These are phyloP conservation scores for Rhynchosporium agropyri DNA, from an alignment of 2,329 filamentous ascomycete genomes.

Conservation along the genomic window DNA sequence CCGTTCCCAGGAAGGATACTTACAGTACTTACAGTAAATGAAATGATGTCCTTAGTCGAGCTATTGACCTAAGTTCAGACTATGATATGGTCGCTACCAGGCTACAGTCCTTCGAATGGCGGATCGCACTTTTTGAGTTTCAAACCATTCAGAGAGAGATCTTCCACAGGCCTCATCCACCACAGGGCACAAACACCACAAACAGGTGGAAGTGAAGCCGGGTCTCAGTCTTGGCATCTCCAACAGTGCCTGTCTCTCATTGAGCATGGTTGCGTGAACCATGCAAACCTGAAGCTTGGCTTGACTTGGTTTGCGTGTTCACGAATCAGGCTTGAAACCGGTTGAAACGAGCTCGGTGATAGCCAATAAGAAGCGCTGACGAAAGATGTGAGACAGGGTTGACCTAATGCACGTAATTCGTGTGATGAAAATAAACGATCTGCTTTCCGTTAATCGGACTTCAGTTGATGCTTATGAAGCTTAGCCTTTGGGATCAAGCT, in stretches of 20 bases:
- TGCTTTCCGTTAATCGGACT: no score
- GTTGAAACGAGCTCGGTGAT: slow-evolving; percentile 9
- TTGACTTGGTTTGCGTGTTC: slow-evolving; percentile 9
- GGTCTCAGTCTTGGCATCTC: slow-evolving; percentile 15
- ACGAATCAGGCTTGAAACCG: slow-evolving; percentile 14
- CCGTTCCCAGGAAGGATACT: background rate
- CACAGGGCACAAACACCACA: background rate
- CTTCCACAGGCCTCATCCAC: background rate
- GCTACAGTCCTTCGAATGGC: no score
- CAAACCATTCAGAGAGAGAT: background rate
- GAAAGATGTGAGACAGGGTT: slow-evolving; percentile 12
- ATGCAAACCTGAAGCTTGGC: slow-evolving; percentile 5
- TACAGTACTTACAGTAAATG: no score
- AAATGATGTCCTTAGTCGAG: no score
- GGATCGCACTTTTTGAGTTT: no score
- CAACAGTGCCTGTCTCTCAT: slow-evolving; percentile 12
- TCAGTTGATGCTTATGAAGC: background rate
- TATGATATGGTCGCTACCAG: no score
- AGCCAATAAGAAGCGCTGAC: slow-evolving; percentile 6
- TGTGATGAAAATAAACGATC: no score
- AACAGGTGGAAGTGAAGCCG: slow-evolving; percentile 10
- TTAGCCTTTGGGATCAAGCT: background rate
- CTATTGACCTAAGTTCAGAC: no score
- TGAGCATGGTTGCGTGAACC: background rate
- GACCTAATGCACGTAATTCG: background rate